Percentiles rank a stretch among this genome's conserved stretches.
phyloP scores from a whole-genome alignment of 2,329 filamentous ascomycete species.

The Leptographium wingfieldii region DNA sequence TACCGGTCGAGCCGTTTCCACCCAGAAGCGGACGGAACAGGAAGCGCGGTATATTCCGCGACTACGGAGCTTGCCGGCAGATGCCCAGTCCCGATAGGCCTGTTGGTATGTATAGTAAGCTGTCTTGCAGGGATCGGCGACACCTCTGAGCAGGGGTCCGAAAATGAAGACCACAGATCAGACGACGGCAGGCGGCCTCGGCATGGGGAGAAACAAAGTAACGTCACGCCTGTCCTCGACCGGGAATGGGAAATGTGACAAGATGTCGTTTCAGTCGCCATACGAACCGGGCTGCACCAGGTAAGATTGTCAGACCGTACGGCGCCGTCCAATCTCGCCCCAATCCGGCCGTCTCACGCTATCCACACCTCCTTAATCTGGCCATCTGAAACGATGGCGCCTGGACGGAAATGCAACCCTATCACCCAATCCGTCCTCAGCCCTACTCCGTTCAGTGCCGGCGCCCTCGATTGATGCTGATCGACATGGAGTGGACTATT shows the following conservation, averaged over 20 bases:
- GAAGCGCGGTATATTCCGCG: too few relatives aligned
- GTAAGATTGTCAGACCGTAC: background rate
- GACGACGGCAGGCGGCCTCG: background rate
- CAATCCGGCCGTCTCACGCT: background rate
- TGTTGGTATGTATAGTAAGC: too few relatives aligned
- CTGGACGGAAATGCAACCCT: background rate
- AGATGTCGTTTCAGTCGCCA: background rate
- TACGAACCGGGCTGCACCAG: background rate
- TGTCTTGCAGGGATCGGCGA: background rate
- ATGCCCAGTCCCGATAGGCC: too few relatives aligned
- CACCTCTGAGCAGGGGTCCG: background rate
- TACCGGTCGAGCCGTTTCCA: too few relatives aligned
- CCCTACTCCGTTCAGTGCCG: background rate
- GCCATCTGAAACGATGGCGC: background rate
- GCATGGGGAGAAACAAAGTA: background rate
- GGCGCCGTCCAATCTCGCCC: background rate
- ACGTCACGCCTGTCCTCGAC: background rate
- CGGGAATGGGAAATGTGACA: background rate
- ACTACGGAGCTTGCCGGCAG: too few relatives aligned
- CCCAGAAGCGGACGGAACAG: too few relatives aligned
- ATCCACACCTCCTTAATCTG: background rate
- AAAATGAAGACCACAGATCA: background rate
- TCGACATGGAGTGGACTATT: background rate
- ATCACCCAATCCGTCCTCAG: background rate
- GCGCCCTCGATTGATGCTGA: background rate